Evolutionary conservation across 805 yeast species (phyloP).

Genomic region (Metschnikowia gruessii): DNA sequence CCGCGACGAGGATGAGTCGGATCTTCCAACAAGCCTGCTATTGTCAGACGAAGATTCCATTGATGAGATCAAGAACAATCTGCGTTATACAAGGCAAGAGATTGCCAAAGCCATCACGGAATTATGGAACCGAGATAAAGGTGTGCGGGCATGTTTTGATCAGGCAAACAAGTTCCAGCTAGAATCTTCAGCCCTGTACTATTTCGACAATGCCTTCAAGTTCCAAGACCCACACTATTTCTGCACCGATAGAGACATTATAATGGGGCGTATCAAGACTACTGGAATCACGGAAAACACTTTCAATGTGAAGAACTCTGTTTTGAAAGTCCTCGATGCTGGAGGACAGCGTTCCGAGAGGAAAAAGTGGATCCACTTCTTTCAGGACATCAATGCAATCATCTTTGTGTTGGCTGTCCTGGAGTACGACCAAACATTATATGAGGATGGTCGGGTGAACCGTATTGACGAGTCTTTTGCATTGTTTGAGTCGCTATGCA

Average conservation of each 20-base stretch:
- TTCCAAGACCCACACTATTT: conserved; percentile 63
- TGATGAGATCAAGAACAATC: conserved; percentile 7
- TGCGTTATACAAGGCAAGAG: conserved; percentile 36
- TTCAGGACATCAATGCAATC: conserved; percentile 85
- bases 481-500: conserved; percentile 78
- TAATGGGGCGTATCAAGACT: conserved; percentile 89
- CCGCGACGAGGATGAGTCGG: conserved; percentile 6
- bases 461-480: conserved; percentile 88
- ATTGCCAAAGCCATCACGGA: conserved; percentile 67
- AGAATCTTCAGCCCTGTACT: conserved; percentile 79
- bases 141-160: conserved; percentile 56
- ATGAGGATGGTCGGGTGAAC: conserved; percentile 86
- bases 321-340: conserved; percentile 83
- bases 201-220: conserved; percentile 67
- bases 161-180: conserved; percentile 77
- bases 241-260: conserved; percentile 79
- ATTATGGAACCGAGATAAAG: conserved; percentile 71
- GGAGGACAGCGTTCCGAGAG: conserved; percentile 95
- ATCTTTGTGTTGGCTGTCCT: conserved; percentile 84
- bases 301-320: conserved; percentile 61
- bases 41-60: conserved; percentile 9
- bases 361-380: conserved; percentile 92
- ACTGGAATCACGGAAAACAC: conserved; percentile 91
- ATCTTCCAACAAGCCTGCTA: conserved; percentile 15
- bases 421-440: conserved; percentile 88